Evolutionary conservation across 257 asterid genomes (phyloP), one percentile per base, ranked within the genome.

Genomic region (Mitragyna speciosa): DNA sequence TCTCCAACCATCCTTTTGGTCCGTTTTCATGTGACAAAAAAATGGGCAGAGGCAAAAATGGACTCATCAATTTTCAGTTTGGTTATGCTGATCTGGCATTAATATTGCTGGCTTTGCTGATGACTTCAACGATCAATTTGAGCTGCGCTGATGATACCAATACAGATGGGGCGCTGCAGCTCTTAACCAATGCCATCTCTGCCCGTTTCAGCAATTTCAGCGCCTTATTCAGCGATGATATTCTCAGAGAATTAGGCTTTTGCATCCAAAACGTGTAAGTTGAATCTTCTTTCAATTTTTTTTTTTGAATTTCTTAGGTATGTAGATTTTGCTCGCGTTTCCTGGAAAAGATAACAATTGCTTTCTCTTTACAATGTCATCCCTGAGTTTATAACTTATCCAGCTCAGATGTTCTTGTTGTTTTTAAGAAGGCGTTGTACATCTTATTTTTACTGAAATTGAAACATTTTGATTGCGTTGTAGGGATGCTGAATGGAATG

Each of bases 401-500:
- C 3, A 9, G 11, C 0, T 45, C 6, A 5, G 11, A 45, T 6
- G 49, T 45, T 45, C 11, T 36, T 45, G 6, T 45, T 5, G 8
- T 45, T 45, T 6, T 45, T 45, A 45, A 9, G 8, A 9, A 45
- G 7, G 28, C 2, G 36, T 26, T 61, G 17, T n/a, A 61, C 7
- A n/a, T 26, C 36, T 61, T 6, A 17, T 61, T 61, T 16, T 22
- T 66, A 41, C 30, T 26, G 76, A 70, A 81, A n/a, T 81, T 71
- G 78, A 51, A 70, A 47, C 71, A 33, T 30, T 72, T 66, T 75
- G 59, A 63, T 61, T 56, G 78, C 58, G 12, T 73, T 84, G 72
- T 39, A 95, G 97, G 86, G 93, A 92, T 77, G 91, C 86, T 16
- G 99, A 95, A 80, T 95, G 99, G 99, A 76, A 92, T 51, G 83